These are phyloP conservation scores for Boletus barrowsii DNA, from an alignment of 768 basidiomycete genomes.

Conservation along the genomic window DNA sequence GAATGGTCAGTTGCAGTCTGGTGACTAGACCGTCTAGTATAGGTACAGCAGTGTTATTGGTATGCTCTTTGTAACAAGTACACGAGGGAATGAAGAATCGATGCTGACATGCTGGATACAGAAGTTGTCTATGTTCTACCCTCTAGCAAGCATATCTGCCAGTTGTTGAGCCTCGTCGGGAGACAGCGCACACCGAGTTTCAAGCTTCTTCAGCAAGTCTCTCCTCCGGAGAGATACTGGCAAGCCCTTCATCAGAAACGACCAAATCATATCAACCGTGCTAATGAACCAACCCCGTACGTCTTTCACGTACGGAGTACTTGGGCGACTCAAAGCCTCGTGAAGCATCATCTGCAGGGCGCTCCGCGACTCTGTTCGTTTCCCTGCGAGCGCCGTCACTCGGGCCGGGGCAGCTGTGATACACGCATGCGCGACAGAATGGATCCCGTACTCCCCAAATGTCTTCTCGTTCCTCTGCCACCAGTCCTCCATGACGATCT, in stretches of 20 bases:
- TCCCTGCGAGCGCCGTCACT: not conserved
- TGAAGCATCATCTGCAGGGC: not conserved
- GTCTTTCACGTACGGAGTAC: not conserved
- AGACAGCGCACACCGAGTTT: not conserved
- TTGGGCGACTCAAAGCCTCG: not conserved
- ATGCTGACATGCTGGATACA: no score
- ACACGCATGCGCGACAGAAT: slow-evolving; percentile 8
- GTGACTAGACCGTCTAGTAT: no score
- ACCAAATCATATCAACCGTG: not conserved
- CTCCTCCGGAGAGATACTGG: not conserved
- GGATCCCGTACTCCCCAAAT: not conserved
- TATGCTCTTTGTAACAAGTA: no score
- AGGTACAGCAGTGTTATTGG: no score
- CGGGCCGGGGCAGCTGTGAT: slow-evolving; percentile 3
- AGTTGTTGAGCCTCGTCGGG: not conserved
- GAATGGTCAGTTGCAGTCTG: no score
- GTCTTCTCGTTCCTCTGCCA: slow-evolving; percentile 6
- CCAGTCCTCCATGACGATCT: slow-evolving; percentile 11
- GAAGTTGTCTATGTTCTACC: not conserved
- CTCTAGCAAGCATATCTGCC: not conserved
- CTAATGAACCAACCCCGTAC: not conserved
- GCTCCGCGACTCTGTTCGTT: slow-evolving; percentile 1
- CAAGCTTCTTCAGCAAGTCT: not conserved
- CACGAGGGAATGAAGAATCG: no score
- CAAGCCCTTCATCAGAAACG: not conserved